Base-by-base conservation (phyloP, 805 yeast genomes). In the Wickerhamomyces strasburgensis region DNA sequence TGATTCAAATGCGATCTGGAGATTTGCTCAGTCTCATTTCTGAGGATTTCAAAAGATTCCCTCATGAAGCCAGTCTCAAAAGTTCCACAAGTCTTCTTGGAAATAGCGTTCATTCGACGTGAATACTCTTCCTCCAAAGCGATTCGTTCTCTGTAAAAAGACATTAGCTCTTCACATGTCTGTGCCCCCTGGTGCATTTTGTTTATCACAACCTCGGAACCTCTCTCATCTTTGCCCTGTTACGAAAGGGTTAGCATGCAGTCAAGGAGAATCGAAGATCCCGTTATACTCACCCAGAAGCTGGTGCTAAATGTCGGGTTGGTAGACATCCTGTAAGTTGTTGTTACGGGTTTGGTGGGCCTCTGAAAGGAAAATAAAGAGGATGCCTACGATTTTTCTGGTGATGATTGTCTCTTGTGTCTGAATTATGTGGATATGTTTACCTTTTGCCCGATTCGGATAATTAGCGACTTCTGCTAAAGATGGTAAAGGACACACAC, bases 91-190 rank as follows among this genome's bases (percentile, higher is more conserved):
- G 63, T 49, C 47, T 67, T 70, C 34, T 62, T 59, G 15, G 84
- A 62, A 16, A 86, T 60, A 13, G 70, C 65, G 30, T 62, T 62
- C 46, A 87, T 56, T 40, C 68, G 70, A 38, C 73, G 70, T 27
- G 79, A 62, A 51, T 84, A 84, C 18, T 87, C 95, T 42, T 78
- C 82, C 50, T 86, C 96, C 27, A 87, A 71, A 13, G 73, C 64
- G 1, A 73, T 61, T 27, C 80, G 62, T 39, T 78, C 84, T 40
- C 65, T 71, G 57, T 75, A 76, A 43, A 70, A 76, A 1, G 51
- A 47, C 7, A 62, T 54, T 14, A 80, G 49, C 21, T 69, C 73
- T 19, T 75, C 78, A 33, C 74, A 58, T 1, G 93, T 80, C 32
- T 68, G 70, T 28, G 73, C 65, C 7, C 87, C 75, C 40, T 74